These are phyloP conservation scores for Termitomyces sp. DNA, from an alignment of 768 basidiomycete genomes.

Conservation along the genomic window DNA sequence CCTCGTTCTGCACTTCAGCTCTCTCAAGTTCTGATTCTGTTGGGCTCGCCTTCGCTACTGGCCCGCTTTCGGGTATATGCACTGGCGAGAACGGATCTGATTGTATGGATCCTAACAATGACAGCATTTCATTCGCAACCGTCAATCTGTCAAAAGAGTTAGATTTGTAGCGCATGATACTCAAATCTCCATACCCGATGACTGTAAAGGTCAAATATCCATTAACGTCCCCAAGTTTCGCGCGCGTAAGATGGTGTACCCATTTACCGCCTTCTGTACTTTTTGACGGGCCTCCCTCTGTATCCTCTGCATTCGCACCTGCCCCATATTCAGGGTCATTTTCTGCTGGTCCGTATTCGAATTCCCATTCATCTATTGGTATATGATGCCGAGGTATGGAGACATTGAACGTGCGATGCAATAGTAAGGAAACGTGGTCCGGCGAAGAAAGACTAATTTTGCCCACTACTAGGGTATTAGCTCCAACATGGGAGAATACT, in stretches of 20 bases:
- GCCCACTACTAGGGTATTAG: conserved; percentile 47
- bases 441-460: conserved; percentile 86
- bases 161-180: conserved; percentile 4
- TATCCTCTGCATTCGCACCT: conserved; percentile 23
- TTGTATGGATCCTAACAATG: conserved; percentile 80
- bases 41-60: conserved; percentile 8
- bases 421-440: conserved; percentile 85
- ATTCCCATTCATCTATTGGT: conserved; percentile 72
- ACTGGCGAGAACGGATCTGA: conserved; percentile 64
- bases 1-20: conserved; percentile 12
- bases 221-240: conserved; percentile 59
- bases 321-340: conserved; percentile 70
- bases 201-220: conserved; percentile 80
- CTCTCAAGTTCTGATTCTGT: conserved; percentile 17
- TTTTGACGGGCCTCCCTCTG: conserved; percentile 15
- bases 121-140: conserved; percentile 91
- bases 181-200: conserved; percentile 58
- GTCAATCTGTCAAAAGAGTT: conserved; percentile 50
- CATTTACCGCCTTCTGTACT: conserved; percentile 60
- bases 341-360: conserved; percentile 80
- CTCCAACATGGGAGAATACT: not conserved
- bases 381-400: conserved; percentile 93
- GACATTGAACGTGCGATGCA: conserved; percentile 90
- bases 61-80: conserved; percentile 32
- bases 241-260: conserved; percentile 68